These are phyloP conservation scores for Suillus ampliporus DNA, from an alignment of 768 basidiomycete genomes.

Conservation along the genomic window DNA sequence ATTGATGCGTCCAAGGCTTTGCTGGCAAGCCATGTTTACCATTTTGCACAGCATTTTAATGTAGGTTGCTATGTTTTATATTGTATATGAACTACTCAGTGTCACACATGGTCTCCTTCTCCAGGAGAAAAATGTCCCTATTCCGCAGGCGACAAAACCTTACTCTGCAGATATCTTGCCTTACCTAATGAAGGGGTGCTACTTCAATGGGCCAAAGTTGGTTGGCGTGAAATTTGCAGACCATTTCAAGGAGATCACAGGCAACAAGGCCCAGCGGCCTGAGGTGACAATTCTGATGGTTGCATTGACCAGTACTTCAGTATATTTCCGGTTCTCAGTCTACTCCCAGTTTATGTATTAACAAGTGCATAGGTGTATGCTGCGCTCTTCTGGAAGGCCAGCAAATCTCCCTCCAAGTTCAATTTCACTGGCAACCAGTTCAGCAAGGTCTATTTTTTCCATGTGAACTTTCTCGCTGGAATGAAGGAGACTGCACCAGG, in stretches of 20 bases:
- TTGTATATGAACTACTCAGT: not conserved
- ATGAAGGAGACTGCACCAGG: not conserved
- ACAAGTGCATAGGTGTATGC: not conserved
- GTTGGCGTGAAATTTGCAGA: not conserved
- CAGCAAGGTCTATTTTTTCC: not conserved
- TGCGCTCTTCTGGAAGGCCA: not conserved
- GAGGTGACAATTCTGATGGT: not conserved
- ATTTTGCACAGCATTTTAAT: not conserved
- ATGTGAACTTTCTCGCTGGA: not conserved
- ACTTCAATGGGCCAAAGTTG: not conserved
- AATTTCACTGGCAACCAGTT: not conserved
- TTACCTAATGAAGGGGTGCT: not conserved
- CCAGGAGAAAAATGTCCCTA: not conserved
- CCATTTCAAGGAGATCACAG: not conserved
- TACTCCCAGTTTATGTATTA: not conserved
- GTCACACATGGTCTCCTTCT: not conserved
- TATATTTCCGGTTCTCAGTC: not conserved
- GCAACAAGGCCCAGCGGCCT: not conserved
- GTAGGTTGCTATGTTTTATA: not conserved
- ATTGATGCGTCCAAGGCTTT: not conserved
- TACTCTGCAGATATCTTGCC: not conserved
- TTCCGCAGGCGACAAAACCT: not conserved
- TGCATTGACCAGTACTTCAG: not conserved
- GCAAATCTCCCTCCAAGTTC: not conserved
- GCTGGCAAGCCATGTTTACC: not conserved